Base-by-base conservation (phyloP, 371 early-diverging fungal species). In the Mucor irregularis region DNA sequence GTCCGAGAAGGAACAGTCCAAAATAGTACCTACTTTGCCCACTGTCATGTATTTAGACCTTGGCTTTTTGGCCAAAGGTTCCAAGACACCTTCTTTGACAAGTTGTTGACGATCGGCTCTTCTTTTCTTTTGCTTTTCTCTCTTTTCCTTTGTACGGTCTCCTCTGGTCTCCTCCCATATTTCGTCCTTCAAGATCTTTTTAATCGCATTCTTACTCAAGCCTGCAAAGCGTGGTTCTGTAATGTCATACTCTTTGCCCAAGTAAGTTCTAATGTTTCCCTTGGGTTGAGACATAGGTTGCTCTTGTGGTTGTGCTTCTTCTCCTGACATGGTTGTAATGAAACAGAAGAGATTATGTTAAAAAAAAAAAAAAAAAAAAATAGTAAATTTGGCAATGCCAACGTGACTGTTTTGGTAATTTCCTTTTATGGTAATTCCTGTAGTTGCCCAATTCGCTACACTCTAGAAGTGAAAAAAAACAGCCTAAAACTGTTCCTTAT, bases 1-100 rank as follows among this genome's bases (percentile, higher is more conserved):
- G 16, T 84, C 78, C 40, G 91, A 90, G 71, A 90, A 92, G 1
- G 82, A 73, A 76, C 87, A 84, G 61, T 92, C 93, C 13, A 92
- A 66, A 1, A 90, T 79, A 28, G 94, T 69, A 19, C 58, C 59
- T 4, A 71, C 56, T 2, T 66, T 62, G 16, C 72, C 66, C 9
- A 68, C 61, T 21, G 49, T 62, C 46, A 74, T 66, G 9, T 69
- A 56, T 11, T 69, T 62, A 3, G 59, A 42, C 42, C 49, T 60
- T 5, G 56, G 59, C 49, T 62, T 43, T 35, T 79, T 79, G 0
- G 73, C 66, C 26, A 61, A 49, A 10, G 68, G 67, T 14, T 62
- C 65, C 10, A 78, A 7, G 3, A 69, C 49, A 9, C 79, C 79
- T 4, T 74, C 63, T 13, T 65, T 58, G 8, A 70, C 62, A 14